These are phyloP conservation scores for Beauveria australis DNA, from an alignment of 2,329 filamentous ascomycete genomes.

Conservation along the genomic window DNA sequence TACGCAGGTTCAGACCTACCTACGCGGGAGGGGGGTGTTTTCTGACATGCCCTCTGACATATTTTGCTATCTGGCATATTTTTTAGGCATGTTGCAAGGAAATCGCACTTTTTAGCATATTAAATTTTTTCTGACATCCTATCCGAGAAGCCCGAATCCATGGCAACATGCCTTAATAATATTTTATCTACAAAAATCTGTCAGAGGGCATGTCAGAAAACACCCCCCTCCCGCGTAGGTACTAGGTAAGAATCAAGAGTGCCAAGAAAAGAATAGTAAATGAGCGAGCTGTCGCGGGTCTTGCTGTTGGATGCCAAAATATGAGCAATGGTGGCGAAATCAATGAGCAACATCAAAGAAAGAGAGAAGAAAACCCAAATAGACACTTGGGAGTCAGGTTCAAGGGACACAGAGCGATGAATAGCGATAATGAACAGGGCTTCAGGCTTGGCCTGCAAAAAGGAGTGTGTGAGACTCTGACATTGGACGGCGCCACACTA, in stretches of 20 bases:
- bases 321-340: not conserved
- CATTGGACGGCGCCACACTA: slow-evolving; percentile 6
- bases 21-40: too few species aligned
- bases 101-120: too few species aligned
- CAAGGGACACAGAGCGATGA: not conserved
- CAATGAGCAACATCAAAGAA: not conserved
- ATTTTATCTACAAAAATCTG: too few species aligned
- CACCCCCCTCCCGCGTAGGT: too few species aligned
- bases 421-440: not conserved
- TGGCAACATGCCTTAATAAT: too few species aligned
- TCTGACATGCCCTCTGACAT: too few species aligned
- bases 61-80: too few species aligned
- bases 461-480: slow-evolving; percentile 4
- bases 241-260: not conserved
- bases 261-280: not conserved
- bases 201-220: too few species aligned
- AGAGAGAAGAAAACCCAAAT: not conserved
- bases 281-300: not conserved
- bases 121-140: too few species aligned
- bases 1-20: not conserved
- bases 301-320: not conserved
- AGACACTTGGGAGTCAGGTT: too few species aligned
- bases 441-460: not conserved
- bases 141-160: too few species aligned
- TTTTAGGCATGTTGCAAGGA: too few species aligned